Base-by-base conservation (phyloP, 495 filamentous ascomycete species). In the Parachaetomium inaequale region DNA sequence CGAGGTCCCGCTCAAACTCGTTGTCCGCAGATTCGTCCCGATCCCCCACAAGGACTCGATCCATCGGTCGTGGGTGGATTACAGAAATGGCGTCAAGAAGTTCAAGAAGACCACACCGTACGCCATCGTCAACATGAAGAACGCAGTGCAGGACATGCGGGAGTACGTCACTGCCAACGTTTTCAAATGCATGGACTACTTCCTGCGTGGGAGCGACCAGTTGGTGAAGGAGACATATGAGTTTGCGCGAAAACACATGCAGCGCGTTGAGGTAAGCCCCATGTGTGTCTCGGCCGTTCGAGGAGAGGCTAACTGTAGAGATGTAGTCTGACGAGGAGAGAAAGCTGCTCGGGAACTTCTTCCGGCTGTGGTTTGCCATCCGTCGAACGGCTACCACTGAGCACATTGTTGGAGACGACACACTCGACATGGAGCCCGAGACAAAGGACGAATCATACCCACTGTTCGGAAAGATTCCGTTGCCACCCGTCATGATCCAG, bases 401-500 rank as follows among this genome's bases (percentile, higher is more conserved):
- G 69, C 67, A 71, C 28, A 76, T 78, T 23, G 55, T 61, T 36
- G 75, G 74, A 7, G 46, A 66, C 4, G 75, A 77, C 54, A 75
- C 65, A 0, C 68, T 78, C 25, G 74, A 72, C 19, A 74, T 75
- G 69, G 31, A 38, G 21, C 50, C 50, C 4, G 67, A 68, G 45
- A 61, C 46, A 26, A 66, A 68, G 38, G 74, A 75, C 57, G 58
- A 65, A 47, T 65, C 59, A 2, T 73, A 62, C 45, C 74, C 75
- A 11, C 71, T 73, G 36, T 67, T 70, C 40, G 67, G 67, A 21
- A 72, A 74, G 42, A 68, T 76, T 14, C 76, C 75, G 8, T 61
- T 77, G 7, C 74, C 76, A 11, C 76, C 76, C 2, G 70, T 78
- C 45, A 75, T 78, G 72, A 71, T 73, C 43, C 74, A 75, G 51